Evolutionary conservation across 2,329 filamentous ascomycete genomes (phyloP).

Genomic region (Orbilia quercus): DNA sequence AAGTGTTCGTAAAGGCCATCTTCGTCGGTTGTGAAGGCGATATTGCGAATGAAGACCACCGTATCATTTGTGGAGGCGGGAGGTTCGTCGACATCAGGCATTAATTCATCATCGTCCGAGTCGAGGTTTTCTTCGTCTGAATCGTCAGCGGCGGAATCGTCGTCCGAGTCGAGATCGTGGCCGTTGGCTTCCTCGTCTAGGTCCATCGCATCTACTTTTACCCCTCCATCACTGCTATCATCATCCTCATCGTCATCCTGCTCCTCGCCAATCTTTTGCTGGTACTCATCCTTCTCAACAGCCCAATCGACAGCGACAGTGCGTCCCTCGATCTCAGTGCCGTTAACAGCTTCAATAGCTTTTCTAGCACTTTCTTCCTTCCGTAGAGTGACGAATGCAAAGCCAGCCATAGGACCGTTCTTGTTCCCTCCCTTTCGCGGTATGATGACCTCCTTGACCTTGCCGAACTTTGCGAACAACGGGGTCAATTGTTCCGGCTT

Average conservation of each 20-base stretch:
- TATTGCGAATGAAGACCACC: constrained; percentile 91
- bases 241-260: constrained; percentile 66
- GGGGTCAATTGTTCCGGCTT: constrained; percentile 80
- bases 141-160: constrained; percentile 63
- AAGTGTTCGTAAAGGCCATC: constrained; percentile 87
- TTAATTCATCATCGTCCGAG: constrained; percentile 61
- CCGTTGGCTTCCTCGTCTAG: constrained; percentile 64
- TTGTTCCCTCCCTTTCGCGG: constrained; percentile 78
- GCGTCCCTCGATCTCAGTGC: constrained; percentile 87
- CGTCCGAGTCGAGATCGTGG: constrained; percentile 62
- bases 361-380: constrained; percentile 91
- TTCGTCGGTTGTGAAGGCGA: constrained; percentile 89
- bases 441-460: constrained; percentile 86
- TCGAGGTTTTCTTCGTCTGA: constrained; percentile 63
- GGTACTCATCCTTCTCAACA: constrained; percentile 89
- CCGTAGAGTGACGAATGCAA: constrained; percentile 90
- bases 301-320: constrained; percentile 96
- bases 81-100: constrained; percentile 63
- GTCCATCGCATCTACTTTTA: constrained; percentile 63
- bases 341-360: constrained; percentile 85
- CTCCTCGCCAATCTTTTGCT: constrained; percentile 70
- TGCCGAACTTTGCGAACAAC: constrained; percentile 87
- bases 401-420: constrained; percentile 76
- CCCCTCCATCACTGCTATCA: constrained; percentile 67
- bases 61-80: constrained; percentile 62